Evolutionary conservation across 2,329 filamentous ascomycete species (phyloP).

Genomic region (Cercospora sp.): DNA sequence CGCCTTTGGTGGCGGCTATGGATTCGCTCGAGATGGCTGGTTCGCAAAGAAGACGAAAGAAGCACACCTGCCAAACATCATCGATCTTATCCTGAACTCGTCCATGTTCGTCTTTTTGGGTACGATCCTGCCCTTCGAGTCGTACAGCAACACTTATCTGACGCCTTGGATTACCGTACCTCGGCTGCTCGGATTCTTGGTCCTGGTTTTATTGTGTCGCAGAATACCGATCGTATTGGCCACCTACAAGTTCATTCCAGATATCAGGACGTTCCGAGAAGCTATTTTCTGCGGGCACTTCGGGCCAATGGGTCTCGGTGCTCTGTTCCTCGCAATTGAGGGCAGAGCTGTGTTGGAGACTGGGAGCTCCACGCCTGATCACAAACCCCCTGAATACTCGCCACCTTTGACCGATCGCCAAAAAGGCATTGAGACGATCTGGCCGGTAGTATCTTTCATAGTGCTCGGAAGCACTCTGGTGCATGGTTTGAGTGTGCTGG

Average conservation of each 20-base stretch:
- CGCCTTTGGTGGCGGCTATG: conserved; percentile 56
- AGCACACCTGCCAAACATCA: conserved; percentile 51
- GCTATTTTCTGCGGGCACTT: conserved; percentile 59
- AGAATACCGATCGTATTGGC: conserved; percentile 54
- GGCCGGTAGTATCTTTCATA: conserved; percentile 57
- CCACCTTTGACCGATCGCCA: conserved; percentile 38
- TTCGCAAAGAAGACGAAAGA: conserved; percentile 51
- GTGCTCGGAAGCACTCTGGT: conserved; percentile 56
- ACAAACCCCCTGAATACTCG: conserved; percentile 44
- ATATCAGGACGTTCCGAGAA: conserved; percentile 53
- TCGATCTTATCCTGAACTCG: conserved; percentile 58
- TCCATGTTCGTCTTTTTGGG: conserved; percentile 60
- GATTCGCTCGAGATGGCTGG: conserved; percentile 57
- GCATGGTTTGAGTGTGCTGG: conserved; percentile 55
- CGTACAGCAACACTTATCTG: conserved; percentile 43
- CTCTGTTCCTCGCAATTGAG: conserved; percentile 59
- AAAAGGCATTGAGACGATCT: conserved; percentile 50
- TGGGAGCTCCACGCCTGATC: conserved; percentile 47
- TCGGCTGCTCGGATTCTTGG: conserved; percentile 49
- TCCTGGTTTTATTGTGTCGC: conserved; percentile 54
- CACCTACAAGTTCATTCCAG: conserved; percentile 51
- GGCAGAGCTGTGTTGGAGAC: conserved; percentile 55
- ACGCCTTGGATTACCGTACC: conserved; percentile 45
- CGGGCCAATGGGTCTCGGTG: conserved; percentile 59
- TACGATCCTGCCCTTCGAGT: conserved; percentile 54